Evolutionary conservation across 2,329 filamentous ascomycete species (phyloP).

Genomic region (Diaporthe amygdali): DNA sequence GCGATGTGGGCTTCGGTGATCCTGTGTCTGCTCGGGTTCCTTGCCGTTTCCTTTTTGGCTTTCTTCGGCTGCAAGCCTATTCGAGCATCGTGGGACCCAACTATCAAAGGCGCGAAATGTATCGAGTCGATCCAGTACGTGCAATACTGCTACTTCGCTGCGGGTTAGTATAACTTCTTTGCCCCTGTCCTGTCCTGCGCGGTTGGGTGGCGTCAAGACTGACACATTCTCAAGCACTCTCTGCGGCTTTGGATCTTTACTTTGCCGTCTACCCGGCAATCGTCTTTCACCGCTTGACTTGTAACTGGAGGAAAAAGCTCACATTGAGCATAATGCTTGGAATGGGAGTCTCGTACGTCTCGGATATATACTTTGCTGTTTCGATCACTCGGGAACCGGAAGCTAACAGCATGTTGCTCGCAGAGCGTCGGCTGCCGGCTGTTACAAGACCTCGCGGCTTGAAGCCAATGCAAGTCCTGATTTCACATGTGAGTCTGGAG

Average conservation of each 20-base stretch:
- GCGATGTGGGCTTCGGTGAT: background rate
- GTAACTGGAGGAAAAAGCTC: background rate
- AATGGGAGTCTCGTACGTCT: background rate
- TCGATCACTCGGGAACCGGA: background rate
- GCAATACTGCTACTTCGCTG: background rate
- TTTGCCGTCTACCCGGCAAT: background rate
- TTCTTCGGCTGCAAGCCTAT: background rate
- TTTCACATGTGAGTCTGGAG: background rate
- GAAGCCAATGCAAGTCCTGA: background rate
- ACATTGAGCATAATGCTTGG: slow-evolving; percentile 3
- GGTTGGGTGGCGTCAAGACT: background rate
- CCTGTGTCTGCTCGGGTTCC: background rate
- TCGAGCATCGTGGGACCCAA: background rate
- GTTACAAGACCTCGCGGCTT: background rate
- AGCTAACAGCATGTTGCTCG: background rate
- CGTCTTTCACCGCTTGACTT: background rate
- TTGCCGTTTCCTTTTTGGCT: background rate
- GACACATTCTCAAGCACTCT: background rate
- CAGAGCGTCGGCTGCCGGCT: background rate
- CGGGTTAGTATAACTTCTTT: background rate
- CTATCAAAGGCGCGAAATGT: background rate
- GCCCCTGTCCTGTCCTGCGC: too few relatives aligned
- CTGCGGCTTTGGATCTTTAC: slow-evolving; percentile 3
- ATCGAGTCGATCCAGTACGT: background rate
- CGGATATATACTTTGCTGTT: too few relatives aligned